phyloP scores from a whole-genome alignment of 2,329 filamentous ascomycete species.

The Myriosclerotinia duriaeana region DNA sequence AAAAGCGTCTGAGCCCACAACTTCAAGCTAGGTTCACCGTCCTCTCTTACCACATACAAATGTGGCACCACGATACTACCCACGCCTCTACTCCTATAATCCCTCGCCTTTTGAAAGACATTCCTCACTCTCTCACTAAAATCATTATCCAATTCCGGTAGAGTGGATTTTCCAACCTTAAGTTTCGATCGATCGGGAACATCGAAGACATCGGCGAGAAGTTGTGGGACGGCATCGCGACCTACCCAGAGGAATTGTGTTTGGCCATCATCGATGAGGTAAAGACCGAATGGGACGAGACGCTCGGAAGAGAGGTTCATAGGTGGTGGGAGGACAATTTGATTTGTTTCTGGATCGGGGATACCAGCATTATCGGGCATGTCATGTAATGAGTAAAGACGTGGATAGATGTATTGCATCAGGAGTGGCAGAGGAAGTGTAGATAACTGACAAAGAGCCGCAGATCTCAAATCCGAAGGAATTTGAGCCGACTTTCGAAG shows the following conservation, averaged over 20 bases:
- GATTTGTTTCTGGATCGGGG: slow-evolving; percentile 80
- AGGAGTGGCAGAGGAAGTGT: slow-evolving; percentile 86
- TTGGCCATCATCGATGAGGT: slow-evolving; percentile 95
- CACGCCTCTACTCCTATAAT: slow-evolving; percentile 81
- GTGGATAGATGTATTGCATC: slow-evolving; percentile 89
- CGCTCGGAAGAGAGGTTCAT: slow-evolving; percentile 85
- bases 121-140: slow-evolving; percentile 93
- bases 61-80: slow-evolving; percentile 92
- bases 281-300: slow-evolving; percentile 85
- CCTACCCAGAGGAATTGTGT: slow-evolving; percentile 98
- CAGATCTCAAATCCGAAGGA: slow-evolving; percentile 87
- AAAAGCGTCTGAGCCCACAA: slow-evolving; percentile 96
- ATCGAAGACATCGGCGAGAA: slow-evolving; percentile 88
- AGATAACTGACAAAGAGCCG: slow-evolving; percentile 89
- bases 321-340: slow-evolving; percentile 82
- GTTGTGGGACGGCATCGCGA: slow-evolving; percentile 84
- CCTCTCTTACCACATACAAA: slow-evolving; percentile 89
- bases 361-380: slow-evolving; percentile 93
- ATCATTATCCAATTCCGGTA: slow-evolving; percentile 89
- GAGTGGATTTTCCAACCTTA: slow-evolving; percentile 83
- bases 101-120: slow-evolving; percentile 87
- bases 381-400: slow-evolving; percentile 84
- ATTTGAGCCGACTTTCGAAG: slow-evolving; percentile 92
- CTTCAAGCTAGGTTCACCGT: slow-evolving; percentile 91
- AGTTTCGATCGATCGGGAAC: slow-evolving; percentile 78